phyloP scores from a whole-genome alignment of 225 moss, liverwort and hornwort genomes.

The Pseudoscleropodium purum region DNA sequence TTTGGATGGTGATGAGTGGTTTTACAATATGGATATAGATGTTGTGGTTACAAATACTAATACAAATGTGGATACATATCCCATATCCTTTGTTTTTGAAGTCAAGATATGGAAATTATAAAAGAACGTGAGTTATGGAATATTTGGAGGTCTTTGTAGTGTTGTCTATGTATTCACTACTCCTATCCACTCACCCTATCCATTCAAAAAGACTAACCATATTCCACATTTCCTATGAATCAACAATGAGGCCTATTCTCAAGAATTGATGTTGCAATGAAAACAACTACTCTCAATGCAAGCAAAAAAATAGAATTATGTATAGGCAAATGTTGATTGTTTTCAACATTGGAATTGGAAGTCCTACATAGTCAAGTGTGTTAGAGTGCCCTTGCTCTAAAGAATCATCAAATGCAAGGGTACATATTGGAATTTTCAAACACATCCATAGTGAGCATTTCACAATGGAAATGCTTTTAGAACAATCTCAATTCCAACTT shows the following conservation, averaged over 20 bases:
- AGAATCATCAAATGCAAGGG: not conserved
- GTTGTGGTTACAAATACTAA: too few relatives aligned
- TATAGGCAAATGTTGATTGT: not conserved
- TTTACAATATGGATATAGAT: too few relatives aligned
- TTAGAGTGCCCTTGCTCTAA: fast-evolving
- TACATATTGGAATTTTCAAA: not conserved
- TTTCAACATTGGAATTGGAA: not conserved
- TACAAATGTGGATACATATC: too few relatives aligned
- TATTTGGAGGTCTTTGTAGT: too few relatives aligned
- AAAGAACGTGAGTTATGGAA: too few relatives aligned
- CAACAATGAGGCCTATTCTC: not conserved
- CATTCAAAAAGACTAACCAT: not conserved
- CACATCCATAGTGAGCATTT: not conserved
- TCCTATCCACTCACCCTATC: not conserved
- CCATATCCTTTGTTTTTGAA: too few relatives aligned
- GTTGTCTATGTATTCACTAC: too few relatives aligned
- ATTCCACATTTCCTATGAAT: not conserved
- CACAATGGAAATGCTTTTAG: not conserved
- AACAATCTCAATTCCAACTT: not conserved
- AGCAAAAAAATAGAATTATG: not conserved
- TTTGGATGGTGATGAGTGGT: too few relatives aligned
- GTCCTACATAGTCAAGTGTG: not conserved
- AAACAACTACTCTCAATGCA: not conserved
- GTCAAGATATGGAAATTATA: too few relatives aligned
- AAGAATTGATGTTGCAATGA: not conserved